Evolutionary conservation across 805 yeast genomes (phyloP).

Genomic region (Pichia kluyveri): DNA sequence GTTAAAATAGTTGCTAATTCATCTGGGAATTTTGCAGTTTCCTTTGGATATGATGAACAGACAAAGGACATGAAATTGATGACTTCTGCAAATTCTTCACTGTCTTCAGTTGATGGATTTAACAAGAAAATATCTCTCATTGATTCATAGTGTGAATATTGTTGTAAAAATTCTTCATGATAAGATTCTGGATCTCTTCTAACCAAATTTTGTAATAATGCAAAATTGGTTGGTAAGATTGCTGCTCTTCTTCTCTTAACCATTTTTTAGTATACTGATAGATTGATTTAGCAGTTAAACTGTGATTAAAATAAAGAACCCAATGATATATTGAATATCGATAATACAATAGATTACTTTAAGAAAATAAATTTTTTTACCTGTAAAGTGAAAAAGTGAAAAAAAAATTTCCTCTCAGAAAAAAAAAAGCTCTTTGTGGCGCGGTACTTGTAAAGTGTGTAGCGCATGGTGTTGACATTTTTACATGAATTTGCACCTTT

Average conservation of each 20-base stretch:
- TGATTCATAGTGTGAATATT: conserved; percentile 87
- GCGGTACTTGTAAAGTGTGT: not conserved
- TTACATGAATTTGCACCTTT: not conserved
- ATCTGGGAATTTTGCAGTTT: conserved; percentile 75
- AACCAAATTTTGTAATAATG: conserved; percentile 83
- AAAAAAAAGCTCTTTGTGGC: not conserved
- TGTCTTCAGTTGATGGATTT: conserved; percentile 54
- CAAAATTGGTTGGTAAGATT: conserved; percentile 83
- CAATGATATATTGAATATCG: too few species aligned
- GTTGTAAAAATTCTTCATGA: conserved; percentile 87
- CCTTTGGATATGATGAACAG: conserved; percentile 81
- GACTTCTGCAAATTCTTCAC: conserved; percentile 68
- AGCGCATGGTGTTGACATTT: not conserved
- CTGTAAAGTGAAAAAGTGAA: not conserved
- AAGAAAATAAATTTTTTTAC: too few species aligned
- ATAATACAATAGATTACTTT: too few species aligned
- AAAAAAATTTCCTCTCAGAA: not conserved
- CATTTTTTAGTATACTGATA: conserved; percentile 34
- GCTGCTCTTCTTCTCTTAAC: conserved; percentile 88
- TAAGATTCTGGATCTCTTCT: conserved; percentile 92
- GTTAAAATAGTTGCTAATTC: conserved; percentile 63
- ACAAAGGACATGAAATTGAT: conserved; percentile 91
- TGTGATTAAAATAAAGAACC: too few species aligned
- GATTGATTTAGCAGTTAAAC: too few species aligned
- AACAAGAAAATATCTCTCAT: conserved; percentile 76